These are phyloP conservation scores for Globisporangium ultimum DNA, from an alignment of 352 stramenopile genomes.

Conservation along the genomic window DNA sequence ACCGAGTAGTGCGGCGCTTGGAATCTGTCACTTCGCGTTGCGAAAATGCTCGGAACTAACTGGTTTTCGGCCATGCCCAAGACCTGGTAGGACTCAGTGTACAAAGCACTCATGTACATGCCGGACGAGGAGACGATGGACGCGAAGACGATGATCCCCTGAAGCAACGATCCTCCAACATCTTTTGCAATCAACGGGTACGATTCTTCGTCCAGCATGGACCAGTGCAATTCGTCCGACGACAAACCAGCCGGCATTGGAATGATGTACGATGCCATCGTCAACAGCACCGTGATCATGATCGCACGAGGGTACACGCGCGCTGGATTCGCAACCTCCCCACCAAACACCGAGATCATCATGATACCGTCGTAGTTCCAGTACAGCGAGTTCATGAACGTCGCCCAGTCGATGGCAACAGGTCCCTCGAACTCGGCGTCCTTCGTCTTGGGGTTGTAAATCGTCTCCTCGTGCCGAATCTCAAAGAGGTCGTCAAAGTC, in stretches of 20 bases:
- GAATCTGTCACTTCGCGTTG: constrained; percentile 36
- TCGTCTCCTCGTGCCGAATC: constrained; percentile 34
- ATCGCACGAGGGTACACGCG: constrained; percentile 80
- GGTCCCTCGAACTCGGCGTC: constrained; percentile 16
- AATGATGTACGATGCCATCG: constrained; percentile 84
- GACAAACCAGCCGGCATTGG: constrained; percentile 7
- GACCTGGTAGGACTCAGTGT: constrained; percentile 79
- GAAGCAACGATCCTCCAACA: constrained; percentile 67
- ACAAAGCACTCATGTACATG: constrained; percentile 85
- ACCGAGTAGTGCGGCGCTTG: constrained; percentile 36
- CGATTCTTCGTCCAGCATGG: constrained; percentile 73
- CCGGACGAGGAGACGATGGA: constrained; percentile 78
- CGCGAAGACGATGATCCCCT: constrained; percentile 67
- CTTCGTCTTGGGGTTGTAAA: constrained; percentile 6
- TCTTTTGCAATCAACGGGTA: constrained; percentile 71
- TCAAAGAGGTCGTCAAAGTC: constrained; percentile 13
- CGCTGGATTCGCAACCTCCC: constrained; percentile 76
- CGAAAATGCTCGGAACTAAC: constrained; percentile 72
- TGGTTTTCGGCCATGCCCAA: constrained; percentile 67
- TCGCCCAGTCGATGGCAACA: constrained; percentile 70
- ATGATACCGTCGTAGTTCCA: constrained; percentile 94
- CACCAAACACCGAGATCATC: constrained; percentile 78
- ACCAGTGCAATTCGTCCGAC: constrained; percentile 30
- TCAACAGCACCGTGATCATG: no score
- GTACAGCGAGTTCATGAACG: constrained; percentile 90